Base-by-base conservation (phyloP, 2,329 filamentous ascomycete species). In the Zarea fungicola region DNA sequence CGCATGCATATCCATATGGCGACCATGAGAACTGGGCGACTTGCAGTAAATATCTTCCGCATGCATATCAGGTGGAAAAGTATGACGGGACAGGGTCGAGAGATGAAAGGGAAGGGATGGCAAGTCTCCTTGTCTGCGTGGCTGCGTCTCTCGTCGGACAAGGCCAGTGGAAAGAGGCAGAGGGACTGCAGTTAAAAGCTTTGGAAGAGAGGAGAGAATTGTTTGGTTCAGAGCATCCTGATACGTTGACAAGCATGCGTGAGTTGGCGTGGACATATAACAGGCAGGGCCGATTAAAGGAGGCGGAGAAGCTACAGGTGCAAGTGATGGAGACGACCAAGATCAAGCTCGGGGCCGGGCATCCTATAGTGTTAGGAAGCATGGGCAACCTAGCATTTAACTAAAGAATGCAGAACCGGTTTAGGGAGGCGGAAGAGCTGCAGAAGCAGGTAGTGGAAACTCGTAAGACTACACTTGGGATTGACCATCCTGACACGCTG, bases 21-120 rank as follows among this genome's bases (percentile, higher is more conserved):
- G 4, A 41, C 3, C 34, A 51, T 10, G 52, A 56, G 23, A 52
- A 19, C 28, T 43, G 45, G 37, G 41, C 34, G 16, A 40, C 39
- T 8, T 57, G 55, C 19, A 28, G 22, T 4, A 43, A 45, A 18
- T 59, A 58, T 35, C 54, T 63, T 18, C 56, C 62, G 10, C 61
- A 63, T 49, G 57, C 49, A 2, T 43, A 53, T 51, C 51, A 54
- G 4, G 54, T 60, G 3, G 39, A 59, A 11, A 23, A 46, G 14
- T n/a, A 35, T 26, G 39, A 52, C 5, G 34, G 48, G 8, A 50
- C 40, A 16, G 37, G 36, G 16, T 56, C 52, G 28, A 50, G 13
- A 25, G 41, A 51, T 14, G 55, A 55, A 19, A n/a, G 2, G 13
- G n/a, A 36, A 8, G 32, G 35, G 23, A 49, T 18, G 29, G 47